Percentiles rank a stretch among this genome's conserved stretches.
These are phyloP conservation scores for Starmerella geochares DNA, from an alignment of 805 yeast species.

Conservation along the genomic window DNA sequence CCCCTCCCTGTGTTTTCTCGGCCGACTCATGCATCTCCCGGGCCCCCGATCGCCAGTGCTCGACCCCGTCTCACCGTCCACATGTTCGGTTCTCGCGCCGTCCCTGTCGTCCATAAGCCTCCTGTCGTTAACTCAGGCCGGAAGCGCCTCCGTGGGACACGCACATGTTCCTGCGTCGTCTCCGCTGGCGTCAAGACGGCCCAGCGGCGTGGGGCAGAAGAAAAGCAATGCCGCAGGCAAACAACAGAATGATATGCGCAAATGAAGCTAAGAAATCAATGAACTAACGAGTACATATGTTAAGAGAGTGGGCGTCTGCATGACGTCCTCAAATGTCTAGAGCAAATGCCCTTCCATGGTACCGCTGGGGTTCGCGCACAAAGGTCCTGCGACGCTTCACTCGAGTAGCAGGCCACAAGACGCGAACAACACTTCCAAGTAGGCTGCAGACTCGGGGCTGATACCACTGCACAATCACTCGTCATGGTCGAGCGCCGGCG, in stretches of 20 bases:
- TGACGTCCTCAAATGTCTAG: no score
- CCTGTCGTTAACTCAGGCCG: constrained; percentile 7
- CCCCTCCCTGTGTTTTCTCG: neutral
- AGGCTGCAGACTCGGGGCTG: no score
- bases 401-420: no score
- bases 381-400: no score
- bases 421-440: no score
- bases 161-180: neutral
- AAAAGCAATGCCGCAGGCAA: no score
- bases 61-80: neutral
- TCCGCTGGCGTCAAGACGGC: neutral
- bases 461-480: no score
- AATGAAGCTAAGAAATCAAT: neutral
- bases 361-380: no score
- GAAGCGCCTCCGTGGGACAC: neutral
- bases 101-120: constrained; percentile 19
- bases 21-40: neutral
- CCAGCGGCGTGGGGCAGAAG: neutral
- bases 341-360: no score
- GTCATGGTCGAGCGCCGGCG: no score
- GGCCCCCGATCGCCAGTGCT: constrained; percentile 2
- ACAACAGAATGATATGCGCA: neutral
- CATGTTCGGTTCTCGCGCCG: constrained; percentile 8
- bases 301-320: no score
- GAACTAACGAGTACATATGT: no score